Evolutionary conservation across 805 yeast species (phyloP).

Genomic region (Clavispora asparagi): DNA sequence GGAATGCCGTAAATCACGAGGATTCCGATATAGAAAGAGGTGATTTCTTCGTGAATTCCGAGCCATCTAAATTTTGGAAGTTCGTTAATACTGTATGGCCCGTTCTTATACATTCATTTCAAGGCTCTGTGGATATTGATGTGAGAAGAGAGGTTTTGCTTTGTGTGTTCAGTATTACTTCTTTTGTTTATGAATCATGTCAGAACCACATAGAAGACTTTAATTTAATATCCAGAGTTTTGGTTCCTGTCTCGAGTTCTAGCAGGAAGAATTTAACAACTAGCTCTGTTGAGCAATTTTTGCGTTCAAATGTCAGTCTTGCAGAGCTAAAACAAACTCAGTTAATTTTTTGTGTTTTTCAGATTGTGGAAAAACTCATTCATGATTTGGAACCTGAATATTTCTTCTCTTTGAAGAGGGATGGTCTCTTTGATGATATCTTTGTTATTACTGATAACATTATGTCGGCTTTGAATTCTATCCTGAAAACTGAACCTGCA

Average conservation of each 20-base stretch:
- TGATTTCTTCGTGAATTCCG: slow-evolving; percentile 18
- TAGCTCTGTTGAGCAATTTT: not conserved
- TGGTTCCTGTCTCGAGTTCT: slow-evolving; percentile 61
- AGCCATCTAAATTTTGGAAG: slow-evolving; percentile 14
- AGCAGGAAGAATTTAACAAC: slow-evolving; percentile 23
- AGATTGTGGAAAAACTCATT: slow-evolving; percentile 42
- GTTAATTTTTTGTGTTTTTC: slow-evolving; percentile 47
- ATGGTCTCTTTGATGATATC: slow-evolving; percentile 63
- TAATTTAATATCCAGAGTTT: slow-evolving; percentile 38
- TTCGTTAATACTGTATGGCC: slow-evolving; percentile 48
- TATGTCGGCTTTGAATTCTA: not conserved
- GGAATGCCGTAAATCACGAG: not conserved
- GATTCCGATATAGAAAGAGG: slow-evolving; percentile 16
- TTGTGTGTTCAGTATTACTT: slow-evolving; percentile 47
- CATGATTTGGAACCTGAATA: slow-evolving; percentile 40
- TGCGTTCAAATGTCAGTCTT: not conserved
- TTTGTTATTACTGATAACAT: slow-evolving; percentile 24
- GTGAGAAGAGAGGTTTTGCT: slow-evolving; percentile 55
- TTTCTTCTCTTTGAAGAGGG: slow-evolving; percentile 53
- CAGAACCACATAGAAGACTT: slow-evolving; percentile 25
- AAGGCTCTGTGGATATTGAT: slow-evolving; percentile 65
- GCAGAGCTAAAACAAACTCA: slow-evolving; percentile 26
- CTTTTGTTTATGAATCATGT: slow-evolving; percentile 32
- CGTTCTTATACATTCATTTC: slow-evolving; percentile 56
- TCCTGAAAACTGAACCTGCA: not conserved